These are phyloP conservation scores for Glycine tomentella DNA, from an alignment of 306 rosid genomes.

Conservation along the genomic window DNA sequence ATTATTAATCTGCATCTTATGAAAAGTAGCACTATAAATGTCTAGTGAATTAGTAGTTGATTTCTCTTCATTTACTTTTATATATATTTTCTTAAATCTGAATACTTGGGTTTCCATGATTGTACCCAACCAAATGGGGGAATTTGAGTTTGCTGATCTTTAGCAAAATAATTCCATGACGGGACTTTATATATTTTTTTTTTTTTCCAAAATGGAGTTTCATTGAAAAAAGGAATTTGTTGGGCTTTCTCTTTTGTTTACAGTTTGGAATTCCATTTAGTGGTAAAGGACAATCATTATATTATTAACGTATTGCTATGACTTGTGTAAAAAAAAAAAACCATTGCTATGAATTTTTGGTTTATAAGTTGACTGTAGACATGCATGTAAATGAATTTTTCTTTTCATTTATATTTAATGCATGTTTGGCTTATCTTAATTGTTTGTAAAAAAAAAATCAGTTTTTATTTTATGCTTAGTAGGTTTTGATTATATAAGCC, in stretches of 20 bases:
- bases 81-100: background rate
- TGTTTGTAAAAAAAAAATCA: background rate
- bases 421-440: background rate
- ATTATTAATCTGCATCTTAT: conserved; percentile 22
- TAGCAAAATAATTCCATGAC: conserved; percentile 4
- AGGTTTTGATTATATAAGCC: background rate
- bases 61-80: background rate
- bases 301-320: background rate
- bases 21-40: conserved; percentile 26
- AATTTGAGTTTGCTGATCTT: conserved; percentile 20
- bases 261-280: conserved; percentile 1
- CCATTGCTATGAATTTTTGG: background rate
- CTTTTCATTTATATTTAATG: conserved; percentile 18
- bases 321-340: no score
- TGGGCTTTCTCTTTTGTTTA: background rate
- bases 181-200: background rate
- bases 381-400: background rate
- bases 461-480: background rate
- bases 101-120: background rate
- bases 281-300: conserved; percentile 23
- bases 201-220: background rate
- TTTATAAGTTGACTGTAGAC: background rate
- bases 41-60: background rate
- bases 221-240: conserved; percentile 9
- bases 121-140: background rate